A percentile compares a stretch with the other conserved stretches of the same genome.
phyloP scores from a whole-genome alignment of 306 rosid genomes.

The Myrica gale region DNA sequence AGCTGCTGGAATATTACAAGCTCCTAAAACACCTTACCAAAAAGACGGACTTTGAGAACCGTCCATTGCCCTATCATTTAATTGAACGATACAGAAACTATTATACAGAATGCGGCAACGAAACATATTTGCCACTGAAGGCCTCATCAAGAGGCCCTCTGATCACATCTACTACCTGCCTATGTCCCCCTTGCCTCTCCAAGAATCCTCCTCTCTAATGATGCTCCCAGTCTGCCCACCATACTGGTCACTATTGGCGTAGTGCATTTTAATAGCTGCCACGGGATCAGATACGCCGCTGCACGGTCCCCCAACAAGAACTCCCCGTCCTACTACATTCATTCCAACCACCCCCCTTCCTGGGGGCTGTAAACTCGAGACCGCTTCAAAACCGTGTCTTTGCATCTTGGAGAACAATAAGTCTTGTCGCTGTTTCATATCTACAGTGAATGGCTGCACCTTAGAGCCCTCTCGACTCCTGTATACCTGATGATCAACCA shows the following conservation, averaged over 20 bases:
- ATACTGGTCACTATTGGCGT: conserved; percentile 62
- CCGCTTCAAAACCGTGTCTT: conserved; percentile 63
- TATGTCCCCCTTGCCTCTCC: conserved; percentile 71
- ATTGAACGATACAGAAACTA: conserved; percentile 53
- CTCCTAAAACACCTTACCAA: conserved; percentile 65
- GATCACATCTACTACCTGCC: conserved; percentile 64
- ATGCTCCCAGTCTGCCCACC: conserved; percentile 64
- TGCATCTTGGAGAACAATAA: conserved; percentile 55
- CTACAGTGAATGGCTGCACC: conserved; percentile 68
- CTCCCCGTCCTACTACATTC: conserved; percentile 69
- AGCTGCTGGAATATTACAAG: conserved; percentile 72
- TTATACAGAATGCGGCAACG: conserved; percentile 62
- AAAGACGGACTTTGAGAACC: conserved; percentile 46
- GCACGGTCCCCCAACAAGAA: conserved; percentile 66
- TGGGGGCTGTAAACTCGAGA: conserved; percentile 72
- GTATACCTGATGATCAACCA: conserved; percentile 64
- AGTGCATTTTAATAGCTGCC: conserved; percentile 90
- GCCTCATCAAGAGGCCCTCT: conserved; percentile 14
- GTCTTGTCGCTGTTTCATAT: conserved; percentile 60
- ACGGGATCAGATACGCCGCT: conserved; percentile 79
- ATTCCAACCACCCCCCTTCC: conserved; percentile 70
- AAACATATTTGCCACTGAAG: conserved; percentile 48
- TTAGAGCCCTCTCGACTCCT: conserved; percentile 55
- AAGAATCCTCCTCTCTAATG: conserved; percentile 61
- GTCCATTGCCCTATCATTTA: conserved; percentile 57